Evolutionary conservation across 2,329 filamentous ascomycete genomes (phyloP).

Genomic region (Penicillium janthinellum): DNA sequence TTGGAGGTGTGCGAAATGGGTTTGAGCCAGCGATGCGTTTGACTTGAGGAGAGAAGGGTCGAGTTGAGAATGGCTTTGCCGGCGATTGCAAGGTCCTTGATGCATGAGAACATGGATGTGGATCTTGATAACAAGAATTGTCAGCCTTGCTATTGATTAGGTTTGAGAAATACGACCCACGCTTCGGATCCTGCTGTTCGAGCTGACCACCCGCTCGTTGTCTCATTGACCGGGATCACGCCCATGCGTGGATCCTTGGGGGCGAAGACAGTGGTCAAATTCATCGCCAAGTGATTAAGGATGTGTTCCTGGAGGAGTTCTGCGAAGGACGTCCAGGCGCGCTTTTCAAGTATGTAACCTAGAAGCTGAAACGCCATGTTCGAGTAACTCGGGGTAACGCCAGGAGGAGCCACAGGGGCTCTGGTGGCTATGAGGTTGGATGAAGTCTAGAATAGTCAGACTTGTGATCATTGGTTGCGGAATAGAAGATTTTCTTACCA

Average conservation of each 20-base stretch:
- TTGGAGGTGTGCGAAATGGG: slow-evolving; percentile 42
- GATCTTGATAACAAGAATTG: slow-evolving; percentile 14
- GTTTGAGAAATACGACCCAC: slow-evolving; percentile 25
- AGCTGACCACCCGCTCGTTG: slow-evolving; percentile 36
- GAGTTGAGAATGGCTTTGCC: slow-evolving; percentile 44
- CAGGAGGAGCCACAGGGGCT: slow-evolving; percentile 28
- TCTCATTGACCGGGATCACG: slow-evolving; percentile 38
- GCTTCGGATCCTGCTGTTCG: slow-evolving; percentile 34
- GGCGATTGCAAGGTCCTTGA: slow-evolving; percentile 40
- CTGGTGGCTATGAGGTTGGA: slow-evolving; percentile 34
- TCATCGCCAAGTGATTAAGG: slow-evolving; percentile 31
- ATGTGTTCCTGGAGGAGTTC: slow-evolving; percentile 34
- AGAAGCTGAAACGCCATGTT: slow-evolving; percentile 45
- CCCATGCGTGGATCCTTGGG: slow-evolving; percentile 35
- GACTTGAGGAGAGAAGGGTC: slow-evolving; percentile 34
- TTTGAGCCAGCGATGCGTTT: slow-evolving; percentile 47
- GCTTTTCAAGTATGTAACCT: slow-evolving; percentile 39
- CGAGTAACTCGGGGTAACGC: slow-evolving; percentile 41
- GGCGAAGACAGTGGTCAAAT: slow-evolving; percentile 34
- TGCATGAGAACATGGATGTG: slow-evolving; percentile 36
- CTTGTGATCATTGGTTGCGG: neutral
- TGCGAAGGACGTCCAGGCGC: slow-evolving; percentile 38
- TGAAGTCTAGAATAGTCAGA: slow-evolving; percentile 18
- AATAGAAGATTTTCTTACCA: slow-evolving; percentile 1
- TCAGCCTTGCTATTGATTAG: neutral